Conservation (phyloP, 306 rosid species). For the Cucurbita maxima region DNA sequence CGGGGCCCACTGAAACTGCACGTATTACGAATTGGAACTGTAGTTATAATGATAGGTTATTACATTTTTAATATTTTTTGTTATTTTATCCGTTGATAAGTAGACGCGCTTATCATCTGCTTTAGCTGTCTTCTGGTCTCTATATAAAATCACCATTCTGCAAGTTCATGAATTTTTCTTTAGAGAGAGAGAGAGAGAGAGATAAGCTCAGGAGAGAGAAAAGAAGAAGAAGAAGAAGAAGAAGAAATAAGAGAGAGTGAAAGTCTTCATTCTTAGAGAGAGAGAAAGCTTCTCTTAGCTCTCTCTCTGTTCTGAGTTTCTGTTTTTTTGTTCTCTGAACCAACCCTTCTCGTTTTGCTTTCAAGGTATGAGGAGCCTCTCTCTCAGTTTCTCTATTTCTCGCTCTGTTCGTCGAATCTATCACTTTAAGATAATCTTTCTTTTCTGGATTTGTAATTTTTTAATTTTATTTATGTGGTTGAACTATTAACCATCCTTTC, state of each 20-base stretch:
- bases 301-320: slow-evolving; percentile 21
- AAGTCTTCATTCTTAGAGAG: slow-evolving; percentile 18
- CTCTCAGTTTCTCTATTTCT: background rate
- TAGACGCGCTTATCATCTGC: rapidly evolving
- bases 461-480: slow-evolving; percentile 12
- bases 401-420: slow-evolving; percentile 41
- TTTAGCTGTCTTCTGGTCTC: slow-evolving; percentile 39
- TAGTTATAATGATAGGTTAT: background rate
- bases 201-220: slow-evolving; percentile 17
- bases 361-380: slow-evolving; percentile 44
- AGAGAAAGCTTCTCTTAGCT: slow-evolving; percentile 36
- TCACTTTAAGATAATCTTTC: slow-evolving; percentile 15
- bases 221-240: slow-evolving; percentile 7
- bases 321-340: slow-evolving; percentile 20
- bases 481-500: slow-evolving; percentile 4
- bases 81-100: slow-evolving; percentile 11
- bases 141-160: slow-evolving; percentile 57
- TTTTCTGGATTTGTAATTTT: slow-evolving; percentile 21
- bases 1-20: slow-evolving; percentile 26
- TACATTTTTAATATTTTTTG: background rate
- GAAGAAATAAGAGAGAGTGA: slow-evolving; percentile 12
- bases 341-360: slow-evolving; percentile 26
- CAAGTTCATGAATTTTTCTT: slow-evolving; percentile 28
- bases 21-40: rapidly evolving
- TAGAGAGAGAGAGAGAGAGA: slow-evolving; percentile 26